Base-by-base conservation (phyloP, 495 filamentous ascomycete species). In the Peziza echinospora region DNA sequence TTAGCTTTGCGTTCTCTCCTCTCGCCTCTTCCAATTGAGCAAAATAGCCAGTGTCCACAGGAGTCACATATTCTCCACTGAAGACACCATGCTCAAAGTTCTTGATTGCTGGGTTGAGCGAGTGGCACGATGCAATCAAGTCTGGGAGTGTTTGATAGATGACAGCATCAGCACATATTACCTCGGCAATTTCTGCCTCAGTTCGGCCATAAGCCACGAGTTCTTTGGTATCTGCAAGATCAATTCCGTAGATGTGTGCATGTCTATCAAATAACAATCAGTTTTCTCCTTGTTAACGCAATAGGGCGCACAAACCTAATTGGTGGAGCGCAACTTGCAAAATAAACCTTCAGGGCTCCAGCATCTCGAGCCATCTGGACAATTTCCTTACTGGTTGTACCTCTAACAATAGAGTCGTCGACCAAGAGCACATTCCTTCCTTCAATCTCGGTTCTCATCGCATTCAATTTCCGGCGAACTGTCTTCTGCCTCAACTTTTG, bases 1-100 rank as follows among this genome's bases (percentile, higher is more conserved):
- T 84, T 56, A 75, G 56, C 64, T 80, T 84, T 52, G 69, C 68
- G 49, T 71, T 77, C 64, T 85, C 74, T 24, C 84, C 80, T 40
- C 84, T 69, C 10, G 85, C 59, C 40, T 68, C 59, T 62, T 91
- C 84, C 5, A 93, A 69, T 55, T 87, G 84, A 44, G 81, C 73
- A 55, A 97, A 91, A 64, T 96, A 94, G 22, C 70, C 76, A n/a
- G 76, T 68, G 1, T 74, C 69, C 3, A 96, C 82, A 0, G 77
- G 77, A 1, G 89, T 99, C 42, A 84, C 67, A 62, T 96, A 94
- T 56, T 73, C 73, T 21, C 91, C 89, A 51, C 82, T 91, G 69
- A 97, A 96, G 13, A 96, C 85, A 50, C 89, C 87, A n/a, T 92
- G 77, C 61, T 96, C 91, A 50, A 96, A 94, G 24, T 72, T 62